phyloP scores from a whole-genome alignment of 2,329 filamentous ascomycete genomes.

The Akanthomyces lecanii region DNA sequence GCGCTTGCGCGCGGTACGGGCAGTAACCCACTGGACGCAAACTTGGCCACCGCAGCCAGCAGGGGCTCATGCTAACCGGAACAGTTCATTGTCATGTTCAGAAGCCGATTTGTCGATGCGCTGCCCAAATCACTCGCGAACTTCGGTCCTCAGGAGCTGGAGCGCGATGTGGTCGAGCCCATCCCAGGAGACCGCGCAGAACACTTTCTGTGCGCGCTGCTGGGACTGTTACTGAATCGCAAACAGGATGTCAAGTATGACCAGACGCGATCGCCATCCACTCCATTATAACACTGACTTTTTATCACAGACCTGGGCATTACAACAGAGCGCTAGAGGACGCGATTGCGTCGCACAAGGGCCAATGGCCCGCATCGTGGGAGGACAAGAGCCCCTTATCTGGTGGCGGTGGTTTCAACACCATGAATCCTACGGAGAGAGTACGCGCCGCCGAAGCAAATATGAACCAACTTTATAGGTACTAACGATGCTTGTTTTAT shows the following conservation, averaged over 20 bases:
- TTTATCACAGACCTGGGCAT: constrained; percentile 68
- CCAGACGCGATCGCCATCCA: neutral
- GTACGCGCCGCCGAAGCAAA: constrained; percentile 48
- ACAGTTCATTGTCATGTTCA: constrained; percentile 97
- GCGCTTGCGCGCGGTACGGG: neutral
- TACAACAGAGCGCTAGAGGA: constrained; percentile 93
- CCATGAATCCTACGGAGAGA: constrained; percentile 75
- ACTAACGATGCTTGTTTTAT: constrained; percentile 19
- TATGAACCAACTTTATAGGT: neutral
- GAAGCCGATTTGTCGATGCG: constrained; percentile 83
- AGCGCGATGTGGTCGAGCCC: constrained; percentile 74
- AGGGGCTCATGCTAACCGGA: constrained; percentile 29
- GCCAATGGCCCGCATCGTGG: constrained; percentile 87
- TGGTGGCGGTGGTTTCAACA: constrained; percentile 74
- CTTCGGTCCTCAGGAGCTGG: constrained; percentile 92
- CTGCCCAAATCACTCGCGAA: constrained; percentile 85
- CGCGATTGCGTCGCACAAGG: constrained; percentile 76
- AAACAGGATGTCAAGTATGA: constrained; percentile 98
- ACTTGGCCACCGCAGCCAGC: constrained; percentile 22
- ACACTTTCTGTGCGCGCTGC: constrained; percentile 80
- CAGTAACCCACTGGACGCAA: constrained; percentile 34
- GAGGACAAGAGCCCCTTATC: constrained; percentile 76
- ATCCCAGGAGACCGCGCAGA: constrained; percentile 82
- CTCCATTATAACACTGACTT: neutral
- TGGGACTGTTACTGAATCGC: constrained; percentile 85